phyloP scores from a whole-genome alignment of 257 asterid species.

The Solanum chmielewskii region DNA sequence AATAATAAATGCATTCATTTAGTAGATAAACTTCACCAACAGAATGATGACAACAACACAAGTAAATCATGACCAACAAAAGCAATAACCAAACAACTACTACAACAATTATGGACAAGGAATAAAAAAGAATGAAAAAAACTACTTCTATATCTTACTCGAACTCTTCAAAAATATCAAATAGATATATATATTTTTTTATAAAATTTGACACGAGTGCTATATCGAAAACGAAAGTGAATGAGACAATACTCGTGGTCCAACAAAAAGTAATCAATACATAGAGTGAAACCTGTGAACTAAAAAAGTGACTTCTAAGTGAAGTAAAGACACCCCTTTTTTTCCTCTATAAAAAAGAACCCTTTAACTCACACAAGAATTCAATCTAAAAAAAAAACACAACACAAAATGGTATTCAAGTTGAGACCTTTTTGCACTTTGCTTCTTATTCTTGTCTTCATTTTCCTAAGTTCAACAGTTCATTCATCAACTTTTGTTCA shows the following conservation, averaged over 20 bases:
- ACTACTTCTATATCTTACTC: fast-evolving
- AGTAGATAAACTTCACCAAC: background rate
- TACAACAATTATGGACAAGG: background rate
- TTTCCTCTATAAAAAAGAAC: slow-evolving; percentile 11
- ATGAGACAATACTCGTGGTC: background rate
- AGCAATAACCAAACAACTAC: background rate
- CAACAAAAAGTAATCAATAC: slow-evolving; percentile 4
- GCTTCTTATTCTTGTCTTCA: slow-evolving; percentile 23
- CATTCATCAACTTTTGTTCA: slow-evolving; percentile 2
- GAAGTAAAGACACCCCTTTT: slow-evolving; percentile 27
- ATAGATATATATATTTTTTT: too few species aligned
- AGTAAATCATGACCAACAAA: background rate
- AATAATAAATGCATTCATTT: background rate
- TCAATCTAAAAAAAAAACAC: background rate
- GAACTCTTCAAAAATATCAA: background rate
- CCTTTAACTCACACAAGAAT: slow-evolving; percentile 1
- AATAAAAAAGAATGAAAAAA: background rate
- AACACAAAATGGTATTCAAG: slow-evolving; percentile 13
- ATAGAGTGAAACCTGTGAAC: background rate
- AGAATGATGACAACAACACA: background rate
- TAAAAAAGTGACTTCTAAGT: slow-evolving; percentile 25
- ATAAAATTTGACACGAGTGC: fast-evolving
- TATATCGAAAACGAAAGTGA: too few species aligned
- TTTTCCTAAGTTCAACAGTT: slow-evolving; percentile 3
- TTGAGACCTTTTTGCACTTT: slow-evolving; percentile 14